phyloP scores from a whole-genome alignment of 1,139 yeast species.

The Maudiozyma humilis region DNA sequence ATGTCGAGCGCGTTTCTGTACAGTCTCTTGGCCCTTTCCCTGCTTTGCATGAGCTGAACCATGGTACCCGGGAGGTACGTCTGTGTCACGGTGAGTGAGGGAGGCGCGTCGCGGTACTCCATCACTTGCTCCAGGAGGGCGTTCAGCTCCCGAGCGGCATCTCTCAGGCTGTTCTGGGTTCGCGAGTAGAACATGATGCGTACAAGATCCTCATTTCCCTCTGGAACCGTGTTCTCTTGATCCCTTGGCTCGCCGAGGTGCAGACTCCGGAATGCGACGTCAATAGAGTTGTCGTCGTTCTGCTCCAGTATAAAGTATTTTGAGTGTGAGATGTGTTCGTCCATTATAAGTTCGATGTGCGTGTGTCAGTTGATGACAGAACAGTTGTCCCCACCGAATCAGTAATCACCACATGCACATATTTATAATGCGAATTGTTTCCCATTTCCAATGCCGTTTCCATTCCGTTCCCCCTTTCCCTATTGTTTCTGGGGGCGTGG shows the following conservation, averaged over 20 bases:
- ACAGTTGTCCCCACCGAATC: no score
- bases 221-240: not conserved
- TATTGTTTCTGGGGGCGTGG: not conserved
- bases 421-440: no score
- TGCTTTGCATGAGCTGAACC: conserved; percentile 15
- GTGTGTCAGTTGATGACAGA: no score
- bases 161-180: conserved; percentile 10
- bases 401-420: no score
- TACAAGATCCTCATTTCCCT: not conserved
- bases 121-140: conserved; percentile 13
- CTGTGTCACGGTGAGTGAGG: conserved; percentile 6
- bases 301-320: not conserved
- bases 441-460: not conserved
- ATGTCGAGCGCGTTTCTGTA: conserved; percentile 14
- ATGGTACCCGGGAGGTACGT: conserved; percentile 13
- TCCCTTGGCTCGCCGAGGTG: not conserved
- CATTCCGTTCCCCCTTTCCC: not conserved
- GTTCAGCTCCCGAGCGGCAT: conserved; percentile 15
- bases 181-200: conserved; percentile 4
- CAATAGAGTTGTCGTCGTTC: not conserved
- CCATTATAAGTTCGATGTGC: no score
- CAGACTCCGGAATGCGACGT: not conserved
- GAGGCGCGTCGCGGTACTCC: conserved; percentile 8
- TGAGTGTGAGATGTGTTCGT: no score
- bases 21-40: conserved; percentile 18